Evolutionary conservation across 2,329 filamentous ascomycete genomes (phyloP).

Genomic region (Monosporascus sp.): DNA sequence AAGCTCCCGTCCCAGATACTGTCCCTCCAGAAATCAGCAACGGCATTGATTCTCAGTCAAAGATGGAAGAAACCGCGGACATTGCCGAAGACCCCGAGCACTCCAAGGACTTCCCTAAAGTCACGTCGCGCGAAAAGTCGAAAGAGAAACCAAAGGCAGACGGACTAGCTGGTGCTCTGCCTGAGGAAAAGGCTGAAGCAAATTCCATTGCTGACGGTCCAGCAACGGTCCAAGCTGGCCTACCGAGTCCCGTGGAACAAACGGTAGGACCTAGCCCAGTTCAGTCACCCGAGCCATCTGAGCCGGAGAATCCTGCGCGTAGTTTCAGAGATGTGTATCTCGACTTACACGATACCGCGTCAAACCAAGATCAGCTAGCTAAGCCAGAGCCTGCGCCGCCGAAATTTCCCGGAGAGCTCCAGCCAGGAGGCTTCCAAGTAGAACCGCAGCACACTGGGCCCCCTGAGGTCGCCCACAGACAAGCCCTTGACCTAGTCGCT

Average conservation of each 20-base stretch:
- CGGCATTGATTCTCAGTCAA: conserved; percentile 2
- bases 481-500: not conserved
- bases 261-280: not conserved
- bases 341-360: not conserved
- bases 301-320: not conserved
- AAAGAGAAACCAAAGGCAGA: not conserved
- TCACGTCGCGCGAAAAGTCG: conserved; percentile 1
- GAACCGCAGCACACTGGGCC: not conserved
- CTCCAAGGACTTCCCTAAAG: conserved; percentile 8
- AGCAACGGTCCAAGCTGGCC: not conserved
- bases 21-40: not conserved
- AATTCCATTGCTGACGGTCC: not conserved
- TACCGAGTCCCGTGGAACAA: not conserved
- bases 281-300: not conserved
- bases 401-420: not conserved
- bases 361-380: not conserved
- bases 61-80: conserved; percentile 2
- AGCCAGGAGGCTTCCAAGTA: not conserved
- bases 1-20: not conserved
- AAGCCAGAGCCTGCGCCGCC: not conserved
- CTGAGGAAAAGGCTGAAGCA: too few species aligned
- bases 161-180: too few species aligned
- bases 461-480: not conserved
- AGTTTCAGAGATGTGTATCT: not conserved
- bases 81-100: conserved; percentile 1